A percentile compares a stretch with the other conserved stretches of the same genome.
These are phyloP conservation scores for Teunomyces kruisii DNA, from an alignment of 805 yeast genomes.

Conservation along the genomic window DNA sequence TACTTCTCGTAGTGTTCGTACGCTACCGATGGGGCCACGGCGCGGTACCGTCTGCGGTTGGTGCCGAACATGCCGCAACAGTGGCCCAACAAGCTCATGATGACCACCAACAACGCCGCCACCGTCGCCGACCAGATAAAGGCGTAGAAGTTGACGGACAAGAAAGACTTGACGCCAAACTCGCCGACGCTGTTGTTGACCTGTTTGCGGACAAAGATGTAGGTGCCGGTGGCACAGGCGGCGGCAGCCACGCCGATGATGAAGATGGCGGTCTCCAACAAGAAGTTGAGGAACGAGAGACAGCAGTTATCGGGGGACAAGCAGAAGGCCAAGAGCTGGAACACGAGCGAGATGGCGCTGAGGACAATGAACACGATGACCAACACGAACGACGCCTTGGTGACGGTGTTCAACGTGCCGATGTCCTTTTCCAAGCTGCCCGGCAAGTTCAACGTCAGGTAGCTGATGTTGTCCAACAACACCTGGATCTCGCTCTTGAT, in stretches of 20 bases:
- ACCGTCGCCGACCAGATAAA: slow-evolving; percentile 64
- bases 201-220: slow-evolving; percentile 44
- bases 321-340: slow-evolving; percentile 43
- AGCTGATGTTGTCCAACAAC: slow-evolving; percentile 21
- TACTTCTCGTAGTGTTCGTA: slow-evolving; percentile 4
- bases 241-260: slow-evolving; percentile 47
- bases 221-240: slow-evolving; percentile 66
- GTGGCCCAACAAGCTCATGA: slow-evolving; percentile 39
- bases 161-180: slow-evolving; percentile 55
- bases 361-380: slow-evolving; percentile 28
- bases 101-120: slow-evolving; percentile 28
- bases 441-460: slow-evolving; percentile 51
- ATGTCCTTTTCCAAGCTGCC: slow-evolving; percentile 48
- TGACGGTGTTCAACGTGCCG: slow-evolving; percentile 43
- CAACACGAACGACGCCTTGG: slow-evolving; percentile 55
- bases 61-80: slow-evolving; percentile 40
- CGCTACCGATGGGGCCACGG: slow-evolving; percentile 9
- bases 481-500: slow-evolving; percentile 18
- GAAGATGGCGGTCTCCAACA: slow-evolving; percentile 45
- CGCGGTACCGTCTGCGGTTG: slow-evolving; percentile 28
- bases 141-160: slow-evolving; percentile 55
- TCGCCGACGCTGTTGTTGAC: slow-evolving; percentile 48
- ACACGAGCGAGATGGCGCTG: slow-evolving; percentile 48
- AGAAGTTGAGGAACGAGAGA: slow-evolving; percentile 45
- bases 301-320: slow-evolving; percentile 44